A percentile compares a stretch with the other conserved stretches of the same genome.
Evolutionary conservation across 2,329 filamentous ascomycete genomes (phyloP).

Genomic region (Alternaria triticimaculans): DNA sequence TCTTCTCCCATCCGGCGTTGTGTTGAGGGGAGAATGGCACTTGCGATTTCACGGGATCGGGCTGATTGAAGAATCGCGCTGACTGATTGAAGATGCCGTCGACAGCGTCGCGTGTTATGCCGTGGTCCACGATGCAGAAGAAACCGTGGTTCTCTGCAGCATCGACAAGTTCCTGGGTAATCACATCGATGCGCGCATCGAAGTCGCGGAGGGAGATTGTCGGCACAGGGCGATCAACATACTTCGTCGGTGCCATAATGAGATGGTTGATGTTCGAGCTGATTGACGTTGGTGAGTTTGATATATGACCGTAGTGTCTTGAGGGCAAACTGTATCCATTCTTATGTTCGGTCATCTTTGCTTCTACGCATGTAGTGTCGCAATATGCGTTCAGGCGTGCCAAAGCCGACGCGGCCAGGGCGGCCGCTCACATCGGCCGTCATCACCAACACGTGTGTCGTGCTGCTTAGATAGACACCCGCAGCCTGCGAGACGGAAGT

Average conservation of each 20-base stretch:
- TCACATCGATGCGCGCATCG: slow-evolving; percentile 59
- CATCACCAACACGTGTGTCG: background rate
- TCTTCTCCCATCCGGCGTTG: slow-evolving; percentile 69
- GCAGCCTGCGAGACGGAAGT: background rate
- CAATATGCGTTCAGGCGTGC: background rate
- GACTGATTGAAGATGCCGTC: slow-evolving; percentile 60
- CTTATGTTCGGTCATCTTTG: slow-evolving; percentile 5
- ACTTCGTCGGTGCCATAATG: slow-evolving; percentile 18
- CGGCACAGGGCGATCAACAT: slow-evolving; percentile 18
- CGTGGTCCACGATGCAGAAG: slow-evolving; percentile 64
- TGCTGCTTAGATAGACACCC: background rate
- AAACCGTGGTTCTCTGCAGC: slow-evolving; percentile 68
- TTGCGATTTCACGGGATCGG: slow-evolving; percentile 53
- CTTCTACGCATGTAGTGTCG: background rate
- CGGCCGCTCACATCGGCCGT: slow-evolving; percentile 6
- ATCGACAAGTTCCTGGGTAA: slow-evolving; percentile 59
- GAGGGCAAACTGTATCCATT: background rate
- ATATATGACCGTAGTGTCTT: background rate
- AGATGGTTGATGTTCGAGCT: background rate
- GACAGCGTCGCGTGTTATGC: slow-evolving; percentile 58
- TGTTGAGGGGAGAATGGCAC: slow-evolving; percentile 57
- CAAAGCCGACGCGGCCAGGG: background rate
- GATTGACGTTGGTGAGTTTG: background rate
- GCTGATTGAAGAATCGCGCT: slow-evolving; percentile 61
- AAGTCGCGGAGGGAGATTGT: slow-evolving; percentile 62